These are phyloP conservation scores for Hyparrhenia diplandra DNA, from an alignment of 176 grass and related monocot genomes.

Conservation along the genomic window DNA sequence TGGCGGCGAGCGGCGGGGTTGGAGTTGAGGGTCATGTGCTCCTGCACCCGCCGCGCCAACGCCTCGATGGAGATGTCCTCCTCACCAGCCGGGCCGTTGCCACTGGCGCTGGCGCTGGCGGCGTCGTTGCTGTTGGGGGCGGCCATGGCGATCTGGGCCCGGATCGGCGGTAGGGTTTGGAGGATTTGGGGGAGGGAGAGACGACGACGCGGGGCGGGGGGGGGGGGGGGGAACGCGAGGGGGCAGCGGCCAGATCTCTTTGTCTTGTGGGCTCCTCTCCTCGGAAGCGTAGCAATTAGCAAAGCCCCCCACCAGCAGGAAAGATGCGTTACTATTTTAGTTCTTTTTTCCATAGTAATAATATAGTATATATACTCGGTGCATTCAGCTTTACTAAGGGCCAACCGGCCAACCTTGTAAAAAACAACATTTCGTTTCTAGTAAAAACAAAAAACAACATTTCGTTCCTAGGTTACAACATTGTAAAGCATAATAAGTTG, in stretches of 20 bases:
- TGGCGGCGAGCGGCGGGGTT: conserved; percentile 64
- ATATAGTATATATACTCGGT: no score
- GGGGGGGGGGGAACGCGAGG: conserved; percentile 18
- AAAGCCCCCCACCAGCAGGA: not conserved
- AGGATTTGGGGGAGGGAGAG: conserved; percentile 25
- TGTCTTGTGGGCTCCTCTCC: conserved; percentile 19
- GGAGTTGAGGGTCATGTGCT: conserved; percentile 49
- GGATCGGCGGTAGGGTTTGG: conserved; percentile 54
- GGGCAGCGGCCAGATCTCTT: conserved; percentile 34
- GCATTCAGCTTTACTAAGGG: not conserved
- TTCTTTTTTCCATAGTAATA: not conserved
- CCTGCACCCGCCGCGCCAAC: conserved; percentile 69
- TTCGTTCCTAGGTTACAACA: not conserved
- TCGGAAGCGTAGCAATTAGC: not conserved
- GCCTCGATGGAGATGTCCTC: conserved; percentile 58
- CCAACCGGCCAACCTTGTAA: not conserved
- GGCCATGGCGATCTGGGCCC: conserved; percentile 49
- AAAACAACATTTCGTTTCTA: no score
- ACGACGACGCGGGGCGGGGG: no score
- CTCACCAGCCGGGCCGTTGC: not conserved
- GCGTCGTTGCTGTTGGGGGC: conserved; percentile 31
- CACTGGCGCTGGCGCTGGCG: conserved; percentile 25
- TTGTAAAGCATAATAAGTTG: not conserved
- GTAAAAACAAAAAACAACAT: no score
- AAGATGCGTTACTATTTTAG: conserved; percentile 1